Evolutionary conservation across 177 flowering plant genomes (phyloP).

Genomic region (Vitis hybrid): DNA sequence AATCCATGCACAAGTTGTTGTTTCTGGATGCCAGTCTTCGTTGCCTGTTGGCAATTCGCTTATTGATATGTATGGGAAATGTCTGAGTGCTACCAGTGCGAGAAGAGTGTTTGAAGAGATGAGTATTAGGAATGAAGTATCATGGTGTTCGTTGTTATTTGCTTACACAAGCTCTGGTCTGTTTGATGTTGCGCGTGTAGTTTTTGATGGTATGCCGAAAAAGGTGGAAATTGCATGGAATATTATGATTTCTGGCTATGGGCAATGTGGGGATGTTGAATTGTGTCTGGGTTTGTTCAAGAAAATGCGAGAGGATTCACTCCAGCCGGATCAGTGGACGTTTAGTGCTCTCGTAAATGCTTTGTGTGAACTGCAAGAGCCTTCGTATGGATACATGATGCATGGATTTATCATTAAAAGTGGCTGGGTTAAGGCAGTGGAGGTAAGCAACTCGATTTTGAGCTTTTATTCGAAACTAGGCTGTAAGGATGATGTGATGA

Average conservation of each 20-base stretch:
- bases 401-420: conserved; percentile 52
- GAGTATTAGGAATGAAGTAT: conserved; percentile 46
- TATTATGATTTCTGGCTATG: conserved; percentile 57
- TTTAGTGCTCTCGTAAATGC: conserved; percentile 60
- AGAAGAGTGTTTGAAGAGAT: conserved; percentile 51
- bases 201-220: conserved; percentile 54
- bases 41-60: conserved; percentile 69
- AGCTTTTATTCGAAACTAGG: conserved; percentile 60
- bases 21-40: conserved; percentile 41
- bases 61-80: conserved; percentile 80
- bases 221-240: conserved; percentile 60
- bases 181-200: conserved; percentile 33
- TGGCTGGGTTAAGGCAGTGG: conserved; percentile 64
- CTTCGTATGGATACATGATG: conserved; percentile 45
- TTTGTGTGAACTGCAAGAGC: conserved; percentile 39
- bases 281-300: conserved; percentile 45
- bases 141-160: conserved; percentile 78
- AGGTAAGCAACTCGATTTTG: conserved; percentile 61
- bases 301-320: conserved; percentile 36
- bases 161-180: conserved; percentile 44
- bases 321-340: conserved; percentile 61
- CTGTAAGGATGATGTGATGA: conserved; percentile 38
- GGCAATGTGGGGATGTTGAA: conserved; percentile 38
- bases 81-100: conserved; percentile 42
- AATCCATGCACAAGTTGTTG: conserved; percentile 50